phyloP scores from a whole-genome alignment of 75 land plant genomes.

The Pinus taeda region DNA sequence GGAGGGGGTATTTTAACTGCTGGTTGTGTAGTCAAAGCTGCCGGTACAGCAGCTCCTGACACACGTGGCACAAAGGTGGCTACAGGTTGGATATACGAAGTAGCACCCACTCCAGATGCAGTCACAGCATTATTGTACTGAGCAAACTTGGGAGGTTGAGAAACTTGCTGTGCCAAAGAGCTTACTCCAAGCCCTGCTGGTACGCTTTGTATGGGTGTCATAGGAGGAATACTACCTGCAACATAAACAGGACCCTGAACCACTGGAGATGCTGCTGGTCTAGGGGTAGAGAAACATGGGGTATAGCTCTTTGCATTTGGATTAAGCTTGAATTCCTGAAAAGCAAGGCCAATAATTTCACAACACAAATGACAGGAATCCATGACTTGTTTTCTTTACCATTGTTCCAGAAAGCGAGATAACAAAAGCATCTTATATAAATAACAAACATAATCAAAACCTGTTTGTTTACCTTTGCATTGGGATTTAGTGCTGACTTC shows the following conservation, averaged over 20 bases:
- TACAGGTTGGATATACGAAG: conserved; percentile 4
- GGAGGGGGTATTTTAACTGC: conserved; percentile 11
- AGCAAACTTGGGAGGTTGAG: conserved; percentile 8
- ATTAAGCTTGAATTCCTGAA: conserved; percentile 55
- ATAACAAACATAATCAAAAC: background rate
- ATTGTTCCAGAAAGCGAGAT: background rate
- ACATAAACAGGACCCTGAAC: conserved; percentile 28
- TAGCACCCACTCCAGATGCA: background rate
- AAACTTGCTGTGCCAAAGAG: conserved; percentile 8
- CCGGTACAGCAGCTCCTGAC: conserved; percentile 1
- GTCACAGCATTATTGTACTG: conserved; percentile 5
- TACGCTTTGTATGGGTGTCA: conserved; percentile 19
- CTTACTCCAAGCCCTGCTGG: conserved; percentile 23
- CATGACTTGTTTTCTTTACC: conserved; percentile 13
- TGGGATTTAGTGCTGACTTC: conserved; percentile 30
- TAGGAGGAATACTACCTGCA: conserved; percentile 19
- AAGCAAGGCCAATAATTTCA: background rate
- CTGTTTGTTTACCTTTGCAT: conserved; percentile 32
- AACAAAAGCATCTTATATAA: background rate
- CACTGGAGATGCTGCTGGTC: conserved; percentile 30
- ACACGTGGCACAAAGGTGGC: conserved; percentile 6
- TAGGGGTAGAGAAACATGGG: conserved; percentile 28
- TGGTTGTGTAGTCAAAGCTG: conserved; percentile 4
- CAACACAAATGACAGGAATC: background rate
- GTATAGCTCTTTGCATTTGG: conserved; percentile 58